Conservation (phyloP, 768 basidiomycete genomes). For the Trametes cubensis region DNA sequence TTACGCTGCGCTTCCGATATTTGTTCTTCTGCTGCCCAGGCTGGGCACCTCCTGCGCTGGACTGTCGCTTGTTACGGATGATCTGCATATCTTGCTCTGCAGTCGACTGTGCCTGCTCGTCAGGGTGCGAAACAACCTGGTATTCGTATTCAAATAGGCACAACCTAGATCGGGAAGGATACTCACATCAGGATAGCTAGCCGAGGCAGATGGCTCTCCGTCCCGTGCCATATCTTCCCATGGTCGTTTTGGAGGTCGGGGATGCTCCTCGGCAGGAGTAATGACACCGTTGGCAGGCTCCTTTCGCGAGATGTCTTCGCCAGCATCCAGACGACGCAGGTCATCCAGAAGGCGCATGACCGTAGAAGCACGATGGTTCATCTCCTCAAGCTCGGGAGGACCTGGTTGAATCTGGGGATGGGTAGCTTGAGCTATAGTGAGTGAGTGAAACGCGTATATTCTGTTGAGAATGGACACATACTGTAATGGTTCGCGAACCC, state of each 20-base stretch:
- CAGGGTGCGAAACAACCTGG: constrained; percentile 19
- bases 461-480: constrained; percentile 36
- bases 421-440: constrained; percentile 34
- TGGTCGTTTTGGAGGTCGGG: constrained; percentile 71
- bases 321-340: constrained; percentile 45
- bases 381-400: constrained; percentile 62
- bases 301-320: constrained; percentile 28
- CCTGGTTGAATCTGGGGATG: constrained; percentile 54
- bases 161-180: not conserved
- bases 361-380: constrained; percentile 64
- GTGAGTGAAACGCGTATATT: not conserved
- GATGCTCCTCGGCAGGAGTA: constrained; percentile 46
- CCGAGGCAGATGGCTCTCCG: constrained; percentile 32
- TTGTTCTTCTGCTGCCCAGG: constrained; percentile 69
- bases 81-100: constrained; percentile 87
- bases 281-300: constrained; percentile 16
- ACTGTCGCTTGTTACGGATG: constrained; percentile 78
- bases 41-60: constrained; percentile 55
- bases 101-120: constrained; percentile 51
- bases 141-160: constrained; percentile 16
- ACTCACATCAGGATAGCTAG: constrained; percentile 18
- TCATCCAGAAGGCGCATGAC: constrained; percentile 73
- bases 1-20: constrained; percentile 84
- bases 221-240: constrained; percentile 75
- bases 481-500: constrained; percentile 71